Base-by-base conservation (phyloP, 2,329 filamentous ascomycete genomes). In the Corniculantispora saksenae region DNA sequence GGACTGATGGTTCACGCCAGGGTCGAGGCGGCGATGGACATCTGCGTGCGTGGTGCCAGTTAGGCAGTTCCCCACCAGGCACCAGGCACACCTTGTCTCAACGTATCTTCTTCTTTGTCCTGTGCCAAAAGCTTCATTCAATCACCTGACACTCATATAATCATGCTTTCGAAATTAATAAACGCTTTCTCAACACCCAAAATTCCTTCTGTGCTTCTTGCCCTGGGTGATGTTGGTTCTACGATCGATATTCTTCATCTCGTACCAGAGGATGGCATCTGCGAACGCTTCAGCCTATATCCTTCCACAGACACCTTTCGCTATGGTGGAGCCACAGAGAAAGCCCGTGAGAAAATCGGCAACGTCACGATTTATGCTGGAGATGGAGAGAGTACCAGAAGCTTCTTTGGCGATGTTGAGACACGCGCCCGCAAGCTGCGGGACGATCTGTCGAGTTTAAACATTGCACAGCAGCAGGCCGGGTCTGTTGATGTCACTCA, bases 361-460 rank as follows among this genome's bases (percentile, higher is more conserved):
- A 63, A 29, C 1, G 43, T 63, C 19, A 58, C 61, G 43, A n/a
- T 58, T 23, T 25, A 64, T n/a, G 53, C 40, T 51, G 61, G 61
- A 57, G 51, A 63, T 57, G 61, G 61, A 27, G 61, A 63, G 43
- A 63, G 53, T 40, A 21, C 29, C 53, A 15, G 21, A 15, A 45
- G n/a, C 43, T 64, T 64, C 19, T 54, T 64, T 32, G 43, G 51
- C 53, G 54, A 64, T 23, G 25, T 64, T 32, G 61, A 58, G 61
- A 9, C 29, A 51, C 53, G 47, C 17, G 32, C 51, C 5, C 32
- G 21, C 32, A 51, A 58, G 32, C 54, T 64, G 19, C 54, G 61
- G 15, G 47, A 50, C 15, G 43, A 40, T 51, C 21, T 23, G 15
- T 29, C 43, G 19, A 29, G 29, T 43, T 40, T 13, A 21, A 58